Evolutionary conservation across 2,329 filamentous ascomycete species (phyloP), one percentile per base, ranked within the genome.

Genomic region (Xylariaceae sp.): DNA sequence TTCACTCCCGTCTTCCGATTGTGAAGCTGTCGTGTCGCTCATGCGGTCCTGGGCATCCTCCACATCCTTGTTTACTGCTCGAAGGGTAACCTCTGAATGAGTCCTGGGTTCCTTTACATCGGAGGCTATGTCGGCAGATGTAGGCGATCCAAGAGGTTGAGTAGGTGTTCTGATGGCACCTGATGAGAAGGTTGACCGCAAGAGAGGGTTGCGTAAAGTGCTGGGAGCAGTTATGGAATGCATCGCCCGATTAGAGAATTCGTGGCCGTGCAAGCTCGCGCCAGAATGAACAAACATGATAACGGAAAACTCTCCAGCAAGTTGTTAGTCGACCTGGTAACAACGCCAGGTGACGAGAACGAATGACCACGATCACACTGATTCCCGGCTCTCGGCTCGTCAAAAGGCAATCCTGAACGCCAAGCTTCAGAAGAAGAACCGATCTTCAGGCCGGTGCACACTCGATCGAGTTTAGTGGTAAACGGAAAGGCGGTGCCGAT

Each of bases 271-370:
- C 17, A 85, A 75, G 72, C 82, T 80, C 53, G 82, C 82, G 51
- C 81, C 82, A 15, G 81, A 77, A 67, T 85, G 83, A 39, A 85
- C 73, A 68, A 85, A 83, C 83, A 86, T 85, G 64, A 61, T 73
- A 68, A 61, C 52, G 11, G 59, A 45, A 53, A 53, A 47, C 64
- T 60, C 61, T 67, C 56, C 54, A 65, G 55, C 44, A 50, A 58
- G 47, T 61, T 54, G 48, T 51, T 54, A 41, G 37, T 41, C 54
- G 57, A 48, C 30, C 57, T 52, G 49, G 34, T 52, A 35, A 37
- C 5, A 48, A 13, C 30, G 44, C 23, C 35, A 45, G 17, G 52
- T 44, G 39, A 53, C 35, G 56, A 58, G 37, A 49, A 41, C 30
- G 9, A 30, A 30, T 30, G 23, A 30, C 23, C 23, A 34, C 51